phyloP scores from a whole-genome alignment of 805 yeast species.

The Yarrowia sp. region DNA sequence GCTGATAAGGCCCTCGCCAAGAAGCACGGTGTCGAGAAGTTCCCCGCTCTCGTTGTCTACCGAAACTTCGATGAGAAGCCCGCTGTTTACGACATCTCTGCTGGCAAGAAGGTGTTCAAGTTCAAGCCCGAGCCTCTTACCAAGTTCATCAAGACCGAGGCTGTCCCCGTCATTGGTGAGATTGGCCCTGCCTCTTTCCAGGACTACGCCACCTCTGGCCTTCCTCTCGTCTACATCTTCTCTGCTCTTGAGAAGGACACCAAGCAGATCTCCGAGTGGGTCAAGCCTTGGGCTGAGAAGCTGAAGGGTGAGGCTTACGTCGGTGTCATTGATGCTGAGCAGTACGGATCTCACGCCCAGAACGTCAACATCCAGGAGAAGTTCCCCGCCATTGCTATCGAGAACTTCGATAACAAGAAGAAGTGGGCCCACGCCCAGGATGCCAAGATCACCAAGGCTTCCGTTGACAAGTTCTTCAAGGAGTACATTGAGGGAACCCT shows the following conservation, averaged over 20 bases:
- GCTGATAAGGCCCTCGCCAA: slow-evolving; percentile 42
- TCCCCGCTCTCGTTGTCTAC: slow-evolving; percentile 50
- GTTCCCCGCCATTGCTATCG: slow-evolving; percentile 89
- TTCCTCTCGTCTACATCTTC: slow-evolving; percentile 88
- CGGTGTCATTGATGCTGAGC: slow-evolving; percentile 80
- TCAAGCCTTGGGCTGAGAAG: slow-evolving; percentile 65
- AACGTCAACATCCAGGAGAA: slow-evolving; percentile 77
- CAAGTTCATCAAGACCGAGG: slow-evolving; percentile 55
- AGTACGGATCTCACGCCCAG: slow-evolving; percentile 82
- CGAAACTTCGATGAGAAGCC: slow-evolving; percentile 38
- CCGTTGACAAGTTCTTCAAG: slow-evolving; percentile 59
- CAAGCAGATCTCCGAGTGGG: slow-evolving; percentile 48
- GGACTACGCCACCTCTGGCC: slow-evolving; percentile 62
- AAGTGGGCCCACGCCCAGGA: slow-evolving; percentile 77
- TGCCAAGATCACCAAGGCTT: slow-evolving; percentile 47
- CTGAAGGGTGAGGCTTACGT: slow-evolving; percentile 78
- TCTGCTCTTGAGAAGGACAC: slow-evolving; percentile 68
- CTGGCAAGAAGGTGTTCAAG: slow-evolving; percentile 32
- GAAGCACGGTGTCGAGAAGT: slow-evolving; percentile 40
- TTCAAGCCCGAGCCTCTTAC: slow-evolving; percentile 42
- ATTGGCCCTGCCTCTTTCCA: slow-evolving; percentile 75
- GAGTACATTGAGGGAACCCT: slow-evolving; percentile 62
- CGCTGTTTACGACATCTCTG: slow-evolving; percentile 33
- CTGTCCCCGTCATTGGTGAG: slow-evolving; percentile 84
- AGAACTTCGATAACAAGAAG: slow-evolving; percentile 60